phyloP scores from a whole-genome alignment of 495 filamentous ascomycete species.

The Talaromyces borbonicus region DNA sequence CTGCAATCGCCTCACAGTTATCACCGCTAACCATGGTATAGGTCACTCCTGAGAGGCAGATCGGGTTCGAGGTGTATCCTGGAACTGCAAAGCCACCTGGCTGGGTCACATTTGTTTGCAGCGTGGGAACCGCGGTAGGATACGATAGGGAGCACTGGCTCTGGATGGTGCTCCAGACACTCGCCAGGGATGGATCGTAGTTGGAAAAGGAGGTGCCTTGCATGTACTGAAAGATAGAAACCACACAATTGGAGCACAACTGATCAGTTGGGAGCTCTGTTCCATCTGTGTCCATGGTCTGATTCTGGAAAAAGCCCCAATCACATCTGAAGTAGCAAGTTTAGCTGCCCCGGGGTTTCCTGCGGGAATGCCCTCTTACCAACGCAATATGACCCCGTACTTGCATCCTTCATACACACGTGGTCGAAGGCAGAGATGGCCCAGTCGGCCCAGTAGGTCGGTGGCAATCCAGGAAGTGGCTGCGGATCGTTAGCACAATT shows the following conservation, averaged over 20 bases:
- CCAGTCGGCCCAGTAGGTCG: slow-evolving; percentile 25
- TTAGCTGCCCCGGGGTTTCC: neutral
- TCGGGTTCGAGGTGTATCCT: too few relatives aligned
- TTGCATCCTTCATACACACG: slow-evolving; percentile 10
- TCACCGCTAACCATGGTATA: too few relatives aligned
- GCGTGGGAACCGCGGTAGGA: too few relatives aligned
- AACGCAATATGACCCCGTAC: slow-evolving; percentile 3
- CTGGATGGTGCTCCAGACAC: too few relatives aligned
- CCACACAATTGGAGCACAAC: too few relatives aligned
- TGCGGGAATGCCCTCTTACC: slow-evolving; percentile 2
- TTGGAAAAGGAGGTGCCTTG: slow-evolving; percentile 11
- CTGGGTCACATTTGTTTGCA: too few relatives aligned
- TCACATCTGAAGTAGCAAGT: neutral
- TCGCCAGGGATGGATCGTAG: too few relatives aligned
- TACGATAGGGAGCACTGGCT: too few relatives aligned
- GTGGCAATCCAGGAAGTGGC: slow-evolving; percentile 6
- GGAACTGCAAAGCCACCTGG: too few relatives aligned
- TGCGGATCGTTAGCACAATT: slow-evolving; percentile 6
- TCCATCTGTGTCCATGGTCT: neutral
- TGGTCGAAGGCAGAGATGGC: slow-evolving; percentile 25
- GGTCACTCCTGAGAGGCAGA: too few relatives aligned
- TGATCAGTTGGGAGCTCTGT: slow-evolving; percentile 1
- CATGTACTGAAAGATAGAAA: neutral
- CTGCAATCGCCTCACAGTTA: too few relatives aligned
- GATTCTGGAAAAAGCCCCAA: neutral